These are phyloP conservation scores for Pseudogymnoascus sp. DNA, from an alignment of 2,329 filamentous ascomycete species.

Conservation along the genomic window DNA sequence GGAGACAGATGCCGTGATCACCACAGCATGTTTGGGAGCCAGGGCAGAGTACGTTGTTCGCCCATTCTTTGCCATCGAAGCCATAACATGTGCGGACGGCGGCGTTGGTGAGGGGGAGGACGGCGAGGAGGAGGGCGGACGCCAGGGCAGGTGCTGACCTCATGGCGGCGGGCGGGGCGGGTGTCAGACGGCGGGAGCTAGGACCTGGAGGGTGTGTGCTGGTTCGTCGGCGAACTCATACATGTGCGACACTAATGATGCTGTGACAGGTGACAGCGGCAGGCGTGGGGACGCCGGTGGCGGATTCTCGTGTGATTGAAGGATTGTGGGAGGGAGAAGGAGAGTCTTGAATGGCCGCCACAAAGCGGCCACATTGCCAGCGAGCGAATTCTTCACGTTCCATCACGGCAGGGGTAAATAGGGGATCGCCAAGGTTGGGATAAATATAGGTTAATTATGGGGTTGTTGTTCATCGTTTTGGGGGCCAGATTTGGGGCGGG, in stretches of 20 bases:
- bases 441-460: neutral
- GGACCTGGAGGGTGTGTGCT: neutral
- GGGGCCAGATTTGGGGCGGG: neutral
- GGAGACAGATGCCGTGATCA: neutral
- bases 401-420: neutral
- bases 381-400: neutral
- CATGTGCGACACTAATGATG: neutral
- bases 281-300: neutral
- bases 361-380: neutral
- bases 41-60: neutral
- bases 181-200: neutral
- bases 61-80: neutral
- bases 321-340: neutral
- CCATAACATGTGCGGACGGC: neutral
- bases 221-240: neutral
- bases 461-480: neutral
- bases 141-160: neutral
- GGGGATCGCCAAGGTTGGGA: neutral
- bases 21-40: conserved; percentile 9
- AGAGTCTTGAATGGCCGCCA: neutral
- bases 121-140: neutral
- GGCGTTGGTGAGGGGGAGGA: neutral
- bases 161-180: neutral
- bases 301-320: neutral
- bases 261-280: neutral